phyloP scores from a whole-genome alignment of 176 grass and related monocot species.

The Rhynchospora breviuscula region DNA sequence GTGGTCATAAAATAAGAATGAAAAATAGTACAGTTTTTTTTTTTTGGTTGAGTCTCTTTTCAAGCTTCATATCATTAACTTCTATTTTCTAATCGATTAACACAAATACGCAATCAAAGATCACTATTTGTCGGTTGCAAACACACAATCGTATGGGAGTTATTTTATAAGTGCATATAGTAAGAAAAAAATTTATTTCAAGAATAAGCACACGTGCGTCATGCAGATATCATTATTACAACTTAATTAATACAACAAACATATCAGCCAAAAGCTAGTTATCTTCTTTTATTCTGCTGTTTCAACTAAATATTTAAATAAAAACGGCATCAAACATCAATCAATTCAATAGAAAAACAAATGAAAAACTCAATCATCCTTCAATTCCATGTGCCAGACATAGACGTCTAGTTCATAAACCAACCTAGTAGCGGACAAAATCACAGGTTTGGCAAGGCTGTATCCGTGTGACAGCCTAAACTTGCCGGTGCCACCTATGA shows the following conservation, averaged over 20 bases:
- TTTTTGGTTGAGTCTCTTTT: no score
- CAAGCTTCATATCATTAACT: no score
- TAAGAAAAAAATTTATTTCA: background rate
- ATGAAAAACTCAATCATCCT: no score
- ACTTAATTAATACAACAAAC: background rate
- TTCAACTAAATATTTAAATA: background rate
- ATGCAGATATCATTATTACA: background rate
- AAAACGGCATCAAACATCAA: background rate
- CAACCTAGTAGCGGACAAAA: background rate
- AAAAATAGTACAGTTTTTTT: no score
- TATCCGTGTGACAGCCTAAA: conserved; percentile 23
- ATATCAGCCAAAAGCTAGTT: background rate
- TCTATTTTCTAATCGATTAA: no score
- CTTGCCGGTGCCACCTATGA: conserved; percentile 27
- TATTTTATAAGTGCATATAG: no score
- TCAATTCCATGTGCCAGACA: background rate
- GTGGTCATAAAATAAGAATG: no score
- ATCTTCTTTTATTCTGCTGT: background rate
- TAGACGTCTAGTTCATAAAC: conserved; percentile 4
- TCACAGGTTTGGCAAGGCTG: background rate
- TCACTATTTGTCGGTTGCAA: no score
- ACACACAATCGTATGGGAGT: no score
- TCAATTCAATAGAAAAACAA: background rate
- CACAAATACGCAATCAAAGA: no score
- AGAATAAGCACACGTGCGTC: background rate